Evolutionary conservation across 257 asterid genomes (phyloP).

Genomic region (Sherardia arvensis): DNA sequence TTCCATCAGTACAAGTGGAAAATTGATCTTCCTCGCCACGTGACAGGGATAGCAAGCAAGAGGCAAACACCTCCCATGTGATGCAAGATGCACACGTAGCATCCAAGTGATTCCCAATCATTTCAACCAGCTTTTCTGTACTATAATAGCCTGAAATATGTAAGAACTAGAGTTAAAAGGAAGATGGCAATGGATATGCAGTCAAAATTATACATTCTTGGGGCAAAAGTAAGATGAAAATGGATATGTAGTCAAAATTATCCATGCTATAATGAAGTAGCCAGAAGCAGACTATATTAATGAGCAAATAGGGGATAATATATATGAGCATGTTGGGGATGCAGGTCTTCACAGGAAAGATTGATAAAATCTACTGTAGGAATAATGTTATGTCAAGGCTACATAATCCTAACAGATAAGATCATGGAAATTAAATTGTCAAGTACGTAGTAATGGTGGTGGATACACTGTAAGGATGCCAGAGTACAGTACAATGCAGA

Average conservation of each 20-base stretch:
- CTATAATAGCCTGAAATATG: conserved; percentile 51
- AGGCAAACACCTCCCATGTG: conserved; percentile 68
- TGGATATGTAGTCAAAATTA: background rate
- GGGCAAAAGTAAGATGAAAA: background rate
- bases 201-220: background rate
- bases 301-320: background rate
- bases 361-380: background rate
- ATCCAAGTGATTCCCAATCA: conserved; percentile 79
- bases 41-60: conserved; percentile 54
- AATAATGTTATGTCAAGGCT: background rate
- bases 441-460: background rate
- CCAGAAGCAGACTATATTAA: background rate
- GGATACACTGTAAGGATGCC: background rate
- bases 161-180: background rate
- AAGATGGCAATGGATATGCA: background rate
- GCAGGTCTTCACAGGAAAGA: background rate
- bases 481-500: no score
- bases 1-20: conserved; percentile 37
- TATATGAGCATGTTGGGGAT: background rate
- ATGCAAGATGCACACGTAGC: conserved; percentile 43
- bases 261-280: background rate
- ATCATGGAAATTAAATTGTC: background rate
- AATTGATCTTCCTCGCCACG: conserved; percentile 53
- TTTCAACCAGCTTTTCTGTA: conserved; percentile 53
- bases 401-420: background rate